Percentiles rank a stretch among this genome's conserved stretches.
phyloP scores from a whole-genome alignment of 1,284 basidiomycete species.

The Fomitopsis schrenkii region DNA sequence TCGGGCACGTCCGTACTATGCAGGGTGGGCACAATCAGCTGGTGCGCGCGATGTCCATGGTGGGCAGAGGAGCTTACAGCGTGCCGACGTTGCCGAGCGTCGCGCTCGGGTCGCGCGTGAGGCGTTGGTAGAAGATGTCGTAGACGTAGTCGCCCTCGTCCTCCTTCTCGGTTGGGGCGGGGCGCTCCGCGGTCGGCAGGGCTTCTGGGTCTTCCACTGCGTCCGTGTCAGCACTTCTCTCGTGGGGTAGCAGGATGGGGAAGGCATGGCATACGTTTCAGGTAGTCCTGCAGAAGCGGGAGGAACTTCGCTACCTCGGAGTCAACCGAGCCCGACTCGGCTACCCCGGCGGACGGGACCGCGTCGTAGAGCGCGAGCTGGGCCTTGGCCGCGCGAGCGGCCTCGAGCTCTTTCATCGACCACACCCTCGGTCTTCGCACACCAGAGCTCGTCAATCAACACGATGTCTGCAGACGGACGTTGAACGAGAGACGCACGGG shows the following conservation, averaged over 20 bases:
- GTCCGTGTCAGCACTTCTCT: not conserved
- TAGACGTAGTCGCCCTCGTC: slow-evolving; percentile 65
- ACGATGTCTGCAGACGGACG: not conserved
- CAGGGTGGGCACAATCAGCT: not conserved
- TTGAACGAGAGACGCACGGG: slow-evolving; percentile 21
- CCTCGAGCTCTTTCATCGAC: slow-evolving; percentile 43
- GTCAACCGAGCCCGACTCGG: slow-evolving; percentile 35
- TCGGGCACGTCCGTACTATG: slow-evolving; percentile 61
- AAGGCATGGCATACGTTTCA: slow-evolving; percentile 44
- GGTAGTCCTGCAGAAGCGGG: slow-evolving; percentile 66
- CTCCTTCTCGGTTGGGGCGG: slow-evolving; percentile 8
- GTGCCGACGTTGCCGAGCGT: slow-evolving; percentile 54
- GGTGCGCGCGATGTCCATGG: slow-evolving; percentile 6
- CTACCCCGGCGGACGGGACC: slow-evolving; percentile 36
- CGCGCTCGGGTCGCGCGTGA: slow-evolving; percentile 38
- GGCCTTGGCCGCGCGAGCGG: slow-evolving; percentile 30
- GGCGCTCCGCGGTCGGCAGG: slow-evolving; percentile 12
- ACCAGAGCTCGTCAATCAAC: not conserved
- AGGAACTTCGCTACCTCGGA: slow-evolving; percentile 71
- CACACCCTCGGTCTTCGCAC: slow-evolving; percentile 41
- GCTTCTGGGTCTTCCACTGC: slow-evolving; percentile 3
- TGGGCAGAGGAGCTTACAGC: slow-evolving; percentile 36
- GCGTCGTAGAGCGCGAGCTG: slow-evolving; percentile 71
- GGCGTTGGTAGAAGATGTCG: slow-evolving; percentile 74
- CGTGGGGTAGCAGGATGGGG: not conserved